Conservation (phyloP, 768 basidiomycete genomes). For the Ramaria sp. region DNA sequence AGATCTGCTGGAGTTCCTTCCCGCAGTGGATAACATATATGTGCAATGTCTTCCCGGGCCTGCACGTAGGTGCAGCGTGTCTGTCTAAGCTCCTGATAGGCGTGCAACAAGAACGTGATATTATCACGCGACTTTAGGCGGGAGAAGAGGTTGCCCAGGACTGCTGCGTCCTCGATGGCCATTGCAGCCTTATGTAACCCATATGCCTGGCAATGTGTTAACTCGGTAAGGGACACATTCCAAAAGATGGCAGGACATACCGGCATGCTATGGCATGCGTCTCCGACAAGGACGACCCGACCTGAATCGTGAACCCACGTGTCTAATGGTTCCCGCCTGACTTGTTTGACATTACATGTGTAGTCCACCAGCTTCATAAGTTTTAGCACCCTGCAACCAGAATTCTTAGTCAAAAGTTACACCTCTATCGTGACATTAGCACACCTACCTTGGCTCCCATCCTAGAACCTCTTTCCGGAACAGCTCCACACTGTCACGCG, state of each 20-base stretch:
- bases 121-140: slow-evolving; percentile 36
- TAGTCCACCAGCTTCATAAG: slow-evolving; percentile 23
- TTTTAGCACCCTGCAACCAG: slow-evolving; percentile 23
- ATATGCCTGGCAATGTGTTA: slow-evolving; percentile 30
- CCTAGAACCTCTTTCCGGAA: not conserved
- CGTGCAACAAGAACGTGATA: slow-evolving; percentile 38
- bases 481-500: not conserved
- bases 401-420: not conserved
- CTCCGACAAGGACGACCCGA: slow-evolving; percentile 42
- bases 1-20: slow-evolving; percentile 27
- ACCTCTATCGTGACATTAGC: not conserved
- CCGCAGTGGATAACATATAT: slow-evolving; percentile 33
- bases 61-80: slow-evolving; percentile 36
- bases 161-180: slow-evolving; percentile 51
- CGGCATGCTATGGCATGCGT: slow-evolving; percentile 48
- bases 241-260: slow-evolving; percentile 22
- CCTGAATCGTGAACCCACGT: slow-evolving; percentile 38
- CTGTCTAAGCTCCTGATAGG: slow-evolving; percentile 49
- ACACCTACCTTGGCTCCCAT: slow-evolving; percentile 3
- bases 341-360: slow-evolving; percentile 28
- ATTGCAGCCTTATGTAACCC: slow-evolving; percentile 40
- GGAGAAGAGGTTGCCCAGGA: slow-evolving; percentile 47
- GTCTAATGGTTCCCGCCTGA: slow-evolving; percentile 27
- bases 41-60: slow-evolving; percentile 33
- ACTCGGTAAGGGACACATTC: not conserved